phyloP scores from a whole-genome alignment of 2,329 filamentous ascomycete species.

The Leptographium galeiforme region DNA sequence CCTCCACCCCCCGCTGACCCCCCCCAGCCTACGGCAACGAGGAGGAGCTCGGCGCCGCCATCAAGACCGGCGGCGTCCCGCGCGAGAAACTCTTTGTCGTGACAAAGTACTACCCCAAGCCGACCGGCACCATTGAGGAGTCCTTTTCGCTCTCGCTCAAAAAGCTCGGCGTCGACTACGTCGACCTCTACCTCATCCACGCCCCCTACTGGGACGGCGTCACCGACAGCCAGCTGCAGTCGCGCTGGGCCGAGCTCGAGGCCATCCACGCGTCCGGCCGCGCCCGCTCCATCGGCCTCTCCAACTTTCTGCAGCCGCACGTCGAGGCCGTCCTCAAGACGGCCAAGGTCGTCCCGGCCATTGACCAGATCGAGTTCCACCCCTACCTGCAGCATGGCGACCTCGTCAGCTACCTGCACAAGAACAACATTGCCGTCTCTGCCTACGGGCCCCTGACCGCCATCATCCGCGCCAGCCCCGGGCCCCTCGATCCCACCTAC shows the following conservation, averaged over 20 bases:
- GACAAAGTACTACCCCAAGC: constrained; percentile 37
- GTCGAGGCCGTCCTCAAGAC: constrained; percentile 43
- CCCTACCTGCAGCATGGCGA: constrained; percentile 57
- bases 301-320: constrained; percentile 52
- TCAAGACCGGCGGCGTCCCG: constrained; percentile 51
- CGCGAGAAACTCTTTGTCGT: constrained; percentile 57
- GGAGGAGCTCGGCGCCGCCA: constrained; percentile 56
- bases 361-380: constrained; percentile 75
- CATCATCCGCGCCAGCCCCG: constrained; percentile 32
- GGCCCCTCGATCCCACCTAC: constrained; percentile 40
- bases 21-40: constrained; percentile 47
- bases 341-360: constrained; percentile 48
- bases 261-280: constrained; percentile 53
- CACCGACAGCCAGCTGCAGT: constrained; percentile 38
- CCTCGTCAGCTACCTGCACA: constrained; percentile 42
- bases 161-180: constrained; percentile 55
- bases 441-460: constrained; percentile 44
- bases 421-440: constrained; percentile 41
- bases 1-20: neutral
- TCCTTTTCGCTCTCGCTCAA: constrained; percentile 46
- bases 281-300: constrained; percentile 60
- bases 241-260: constrained; percentile 46
- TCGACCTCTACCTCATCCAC: constrained; percentile 59
- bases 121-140: constrained; percentile 24
- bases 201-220: constrained; percentile 37